Conservation (phyloP, 768 basidiomycete genomes). For the Termitomyces sp. region DNA sequence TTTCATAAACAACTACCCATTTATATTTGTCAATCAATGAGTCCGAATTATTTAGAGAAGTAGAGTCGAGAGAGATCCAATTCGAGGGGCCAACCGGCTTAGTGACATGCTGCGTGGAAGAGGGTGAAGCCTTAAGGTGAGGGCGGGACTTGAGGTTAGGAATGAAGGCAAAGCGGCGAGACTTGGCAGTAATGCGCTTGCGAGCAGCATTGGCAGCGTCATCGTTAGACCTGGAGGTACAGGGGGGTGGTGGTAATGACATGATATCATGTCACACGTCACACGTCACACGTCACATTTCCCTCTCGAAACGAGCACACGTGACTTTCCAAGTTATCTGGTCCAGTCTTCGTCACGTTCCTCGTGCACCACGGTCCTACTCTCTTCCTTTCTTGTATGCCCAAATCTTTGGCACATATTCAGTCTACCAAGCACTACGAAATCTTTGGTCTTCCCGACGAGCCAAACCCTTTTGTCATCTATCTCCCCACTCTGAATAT, state of each 20-base stretch:
- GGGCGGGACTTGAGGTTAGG: constrained; percentile 23
- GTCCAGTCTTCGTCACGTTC: constrained; percentile 32
- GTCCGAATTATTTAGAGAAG: constrained; percentile 17
- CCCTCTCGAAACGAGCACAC: not conserved
- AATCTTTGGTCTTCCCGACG: constrained; percentile 59
- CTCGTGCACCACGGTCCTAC: constrained; percentile 56
- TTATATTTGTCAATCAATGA: constrained; percentile 53
- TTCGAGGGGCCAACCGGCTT: not conserved
- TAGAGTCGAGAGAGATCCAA: constrained; percentile 15
- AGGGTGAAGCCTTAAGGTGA: constrained; percentile 1
- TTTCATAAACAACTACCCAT: constrained; percentile 82
- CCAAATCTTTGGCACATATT: constrained; percentile 67
- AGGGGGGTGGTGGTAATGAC: constrained; percentile 29
- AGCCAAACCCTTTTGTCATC: constrained; percentile 69
- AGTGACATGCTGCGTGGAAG: not conserved
- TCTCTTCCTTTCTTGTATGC: constrained; percentile 73
- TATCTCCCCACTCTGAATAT: constrained; percentile 59
- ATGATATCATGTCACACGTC: constrained; percentile 2
- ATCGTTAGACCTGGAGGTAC: constrained; percentile 38
- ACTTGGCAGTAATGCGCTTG: constrained; percentile 38
- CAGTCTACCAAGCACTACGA: constrained; percentile 61
- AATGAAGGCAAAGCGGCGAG: constrained; percentile 31
- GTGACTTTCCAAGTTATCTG: not conserved
- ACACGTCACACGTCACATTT: not conserved
- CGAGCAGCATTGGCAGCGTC: constrained; percentile 44